Evolutionary conservation across 306 rosid genomes (phyloP).

Genomic region (Inga leiocalycina): DNA sequence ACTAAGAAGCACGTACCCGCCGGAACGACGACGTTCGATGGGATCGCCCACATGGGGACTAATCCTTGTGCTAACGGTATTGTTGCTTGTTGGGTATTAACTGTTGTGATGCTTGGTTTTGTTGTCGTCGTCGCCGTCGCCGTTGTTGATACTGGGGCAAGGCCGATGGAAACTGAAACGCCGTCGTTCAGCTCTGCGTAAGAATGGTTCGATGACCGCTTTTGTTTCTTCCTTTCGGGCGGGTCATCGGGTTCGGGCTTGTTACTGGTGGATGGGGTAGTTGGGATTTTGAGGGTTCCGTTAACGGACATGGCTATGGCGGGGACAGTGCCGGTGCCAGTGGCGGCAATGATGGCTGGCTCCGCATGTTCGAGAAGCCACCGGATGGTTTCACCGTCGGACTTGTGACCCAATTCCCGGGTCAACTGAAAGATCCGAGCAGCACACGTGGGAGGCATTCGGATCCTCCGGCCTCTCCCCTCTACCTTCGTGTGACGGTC

Average conservation of each 20-base stretch:
- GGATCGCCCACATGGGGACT: slow-evolving; percentile 61
- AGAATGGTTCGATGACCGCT: slow-evolving; percentile 50
- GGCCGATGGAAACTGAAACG: slow-evolving; percentile 56
- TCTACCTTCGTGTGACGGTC: slow-evolving; percentile 90
- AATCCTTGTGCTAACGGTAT: slow-evolving; percentile 38
- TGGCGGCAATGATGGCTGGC: slow-evolving; percentile 82
- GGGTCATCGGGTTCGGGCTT: slow-evolving; percentile 52
- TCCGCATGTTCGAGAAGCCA: slow-evolving; percentile 86
- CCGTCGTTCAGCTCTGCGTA: slow-evolving; percentile 56
- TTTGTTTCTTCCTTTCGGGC: slow-evolving; percentile 52
- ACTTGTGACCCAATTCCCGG: slow-evolving; percentile 74
- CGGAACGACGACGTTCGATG: slow-evolving; percentile 29
- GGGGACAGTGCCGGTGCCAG: slow-evolving; percentile 78
- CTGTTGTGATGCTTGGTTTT: neutral
- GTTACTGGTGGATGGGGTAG: slow-evolving; percentile 17
- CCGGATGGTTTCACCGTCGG: slow-evolving; percentile 40
- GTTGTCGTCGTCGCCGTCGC: slow-evolving; percentile 7
- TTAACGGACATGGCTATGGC: slow-evolving; percentile 83
- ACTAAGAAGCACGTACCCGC: slow-evolving; percentile 45
- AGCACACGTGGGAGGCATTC: slow-evolving; percentile 87
- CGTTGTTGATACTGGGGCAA: slow-evolving; percentile 27
- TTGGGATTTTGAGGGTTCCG: slow-evolving; percentile 78
- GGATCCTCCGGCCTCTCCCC: slow-evolving; percentile 86
- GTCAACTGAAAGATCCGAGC: slow-evolving; percentile 85
- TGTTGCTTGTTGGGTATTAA: slow-evolving; percentile 32